Conservation (phyloP, 2,329 filamentous ascomycete species). For the Neofusicoccum umdonicola region DNA sequence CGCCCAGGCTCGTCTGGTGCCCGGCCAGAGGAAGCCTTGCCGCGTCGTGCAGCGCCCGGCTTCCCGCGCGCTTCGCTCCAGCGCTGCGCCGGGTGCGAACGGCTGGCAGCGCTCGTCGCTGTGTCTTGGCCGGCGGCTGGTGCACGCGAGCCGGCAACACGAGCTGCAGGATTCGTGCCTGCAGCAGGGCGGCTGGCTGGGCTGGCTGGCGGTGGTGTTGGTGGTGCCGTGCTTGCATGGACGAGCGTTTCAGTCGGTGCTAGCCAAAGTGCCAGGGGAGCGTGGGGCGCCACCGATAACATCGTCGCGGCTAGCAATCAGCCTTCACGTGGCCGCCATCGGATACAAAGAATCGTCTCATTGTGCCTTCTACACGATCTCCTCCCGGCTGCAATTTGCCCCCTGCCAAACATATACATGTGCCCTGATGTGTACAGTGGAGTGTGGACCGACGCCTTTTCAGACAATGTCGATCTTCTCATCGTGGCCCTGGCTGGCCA, state of each 20-base stretch:
- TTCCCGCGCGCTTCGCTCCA: conserved; percentile 7
- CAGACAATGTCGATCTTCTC: conserved; percentile 7
- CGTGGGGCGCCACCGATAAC: conserved; percentile 1
- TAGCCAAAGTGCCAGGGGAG: not conserved
- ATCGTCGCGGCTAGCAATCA: not conserved
- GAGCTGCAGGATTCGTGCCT: not conserved
- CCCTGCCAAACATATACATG: no score
- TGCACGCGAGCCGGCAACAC: not conserved
- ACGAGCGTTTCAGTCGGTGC: not conserved
- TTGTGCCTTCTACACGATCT: no score
- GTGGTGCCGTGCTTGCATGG: not conserved
- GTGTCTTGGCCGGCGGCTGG: not conserved
- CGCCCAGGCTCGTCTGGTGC: not conserved
- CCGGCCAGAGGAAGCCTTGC: not conserved
- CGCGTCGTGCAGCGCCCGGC: not conserved
- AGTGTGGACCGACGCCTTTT: not conserved
- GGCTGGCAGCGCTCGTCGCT: not conserved
- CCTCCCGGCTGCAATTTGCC: no score
- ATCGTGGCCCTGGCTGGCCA: not conserved
- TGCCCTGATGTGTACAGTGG: no score
- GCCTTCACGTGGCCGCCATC: not conserved
- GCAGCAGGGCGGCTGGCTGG: not conserved
- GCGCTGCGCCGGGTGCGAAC: not conserved
- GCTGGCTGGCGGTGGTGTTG: not conserved
- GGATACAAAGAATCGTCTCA: no score